These are phyloP conservation scores for Mycena polygramma DNA, from an alignment of 768 basidiomycete species.

Conservation along the genomic window DNA sequence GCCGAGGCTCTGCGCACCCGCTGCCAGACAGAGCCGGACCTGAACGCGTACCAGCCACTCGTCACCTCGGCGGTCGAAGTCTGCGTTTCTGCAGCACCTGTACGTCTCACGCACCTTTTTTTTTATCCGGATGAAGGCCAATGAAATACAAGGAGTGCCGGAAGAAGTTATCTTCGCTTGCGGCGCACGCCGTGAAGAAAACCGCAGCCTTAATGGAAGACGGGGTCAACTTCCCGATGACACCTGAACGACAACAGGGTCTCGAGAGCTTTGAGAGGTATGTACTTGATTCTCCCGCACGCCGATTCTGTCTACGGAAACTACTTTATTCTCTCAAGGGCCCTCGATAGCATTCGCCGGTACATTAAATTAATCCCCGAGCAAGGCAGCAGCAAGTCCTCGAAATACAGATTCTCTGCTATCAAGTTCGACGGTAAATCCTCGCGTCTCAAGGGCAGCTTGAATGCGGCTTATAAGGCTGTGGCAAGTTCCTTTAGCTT, in stretches of 20 bases:
- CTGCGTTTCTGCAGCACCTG: neutral
- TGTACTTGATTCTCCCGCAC: too few species aligned
- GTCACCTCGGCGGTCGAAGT: neutral
- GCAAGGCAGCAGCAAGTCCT: neutral
- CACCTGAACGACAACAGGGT: too few species aligned
- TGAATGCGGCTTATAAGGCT: neutral
- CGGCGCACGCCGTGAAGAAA: too few species aligned
- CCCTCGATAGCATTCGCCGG: neutral
- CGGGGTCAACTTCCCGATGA: too few species aligned
- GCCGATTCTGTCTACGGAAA: too few species aligned
- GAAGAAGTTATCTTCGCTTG: too few species aligned
- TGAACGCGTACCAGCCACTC: neutral
- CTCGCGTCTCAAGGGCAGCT: neutral
- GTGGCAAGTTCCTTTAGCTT: neutral
- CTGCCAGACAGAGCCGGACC: neutral
- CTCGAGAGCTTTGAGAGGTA: too few species aligned
- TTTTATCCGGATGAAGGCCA: neutral
- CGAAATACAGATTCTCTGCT: neutral
- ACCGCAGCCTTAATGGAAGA: too few species aligned
- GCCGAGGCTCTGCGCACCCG: neutral
- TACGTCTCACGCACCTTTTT: neutral
- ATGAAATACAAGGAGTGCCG: too few species aligned
- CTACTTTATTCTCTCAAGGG: neutral
- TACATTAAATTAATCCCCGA: neutral
- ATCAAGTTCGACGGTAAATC: neutral